A percentile compares a stretch with the other conserved stretches of the same genome.
Evolutionary conservation across 2,329 filamentous ascomycete genomes (phyloP).

Genomic region (Atkinsonella texensis): DNA sequence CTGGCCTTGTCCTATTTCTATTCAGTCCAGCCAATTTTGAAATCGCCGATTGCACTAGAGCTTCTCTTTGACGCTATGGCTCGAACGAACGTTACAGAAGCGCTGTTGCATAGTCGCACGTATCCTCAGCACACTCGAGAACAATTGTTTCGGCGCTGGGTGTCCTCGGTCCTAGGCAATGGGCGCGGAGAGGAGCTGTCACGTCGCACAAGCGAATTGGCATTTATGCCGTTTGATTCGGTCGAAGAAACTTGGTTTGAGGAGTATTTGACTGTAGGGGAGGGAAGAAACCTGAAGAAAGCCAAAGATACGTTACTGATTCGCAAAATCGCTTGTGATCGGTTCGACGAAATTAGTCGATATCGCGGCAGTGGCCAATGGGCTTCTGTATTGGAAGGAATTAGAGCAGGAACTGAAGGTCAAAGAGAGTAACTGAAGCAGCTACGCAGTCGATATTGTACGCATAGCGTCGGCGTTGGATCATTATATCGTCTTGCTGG

Average conservation of each 20-base stretch:
- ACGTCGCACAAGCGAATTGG: slow-evolving; percentile 53
- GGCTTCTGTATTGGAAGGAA: slow-evolving; percentile 38
- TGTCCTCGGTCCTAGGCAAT: slow-evolving; percentile 43
- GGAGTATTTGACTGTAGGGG: slow-evolving; percentile 51
- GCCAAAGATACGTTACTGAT: slow-evolving; percentile 65
- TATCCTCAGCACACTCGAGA: slow-evolving; percentile 50
- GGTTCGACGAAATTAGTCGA: slow-evolving; percentile 35
- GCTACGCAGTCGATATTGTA: background rate
- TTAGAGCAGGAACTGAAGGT: slow-evolving; percentile 32
- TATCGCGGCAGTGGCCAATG: slow-evolving; percentile 32
- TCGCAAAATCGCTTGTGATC: slow-evolving; percentile 58
- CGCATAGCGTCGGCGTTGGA: background rate
- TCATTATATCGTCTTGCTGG: too few species aligned
- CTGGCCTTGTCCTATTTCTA: slow-evolving; percentile 70
- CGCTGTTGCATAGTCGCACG: slow-evolving; percentile 59
- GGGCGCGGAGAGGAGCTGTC: slow-evolving; percentile 28
- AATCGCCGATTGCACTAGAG: slow-evolving; percentile 46
- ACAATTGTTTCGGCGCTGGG: slow-evolving; percentile 53
- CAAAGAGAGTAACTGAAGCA: slow-evolving; percentile 14
- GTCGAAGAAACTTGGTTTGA: slow-evolving; percentile 67
- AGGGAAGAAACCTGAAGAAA: slow-evolving; percentile 50
- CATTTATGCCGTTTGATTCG: slow-evolving; percentile 58
- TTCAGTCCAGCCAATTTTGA: slow-evolving; percentile 61
- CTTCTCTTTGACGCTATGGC: slow-evolving; percentile 60
- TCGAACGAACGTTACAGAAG: slow-evolving; percentile 55